Base-by-base conservation (phyloP, 2,329 filamentous ascomycete genomes). In the Macrophomina phaseolina region DNA sequence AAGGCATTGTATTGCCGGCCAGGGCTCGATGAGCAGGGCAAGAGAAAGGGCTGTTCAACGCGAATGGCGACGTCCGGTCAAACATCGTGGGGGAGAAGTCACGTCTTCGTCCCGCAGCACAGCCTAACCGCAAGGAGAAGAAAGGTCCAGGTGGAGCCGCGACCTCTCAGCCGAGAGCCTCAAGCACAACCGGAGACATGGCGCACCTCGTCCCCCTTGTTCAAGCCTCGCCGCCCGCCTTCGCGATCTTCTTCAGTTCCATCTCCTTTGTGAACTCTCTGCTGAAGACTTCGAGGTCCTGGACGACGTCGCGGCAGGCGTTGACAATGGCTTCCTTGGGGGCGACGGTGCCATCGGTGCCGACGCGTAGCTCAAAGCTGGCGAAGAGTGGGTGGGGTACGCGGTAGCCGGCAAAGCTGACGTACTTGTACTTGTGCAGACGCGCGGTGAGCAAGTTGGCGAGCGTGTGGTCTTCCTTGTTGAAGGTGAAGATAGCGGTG, bases 401-500 rank as follows among this genome's bases (percentile, higher is more conserved):
- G 81, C 96, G 96, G 85, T 99, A 99, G 12, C 91, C 95, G 68
- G 94, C 90, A 85, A 98, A 97, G 73, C 91, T 84, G 73, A 99
- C 91, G 77, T 96, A 90, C 18, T 89, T 87, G 74, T 92, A 91
- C 78, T 91, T 89, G 81, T 95, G 89, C 67, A 99, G 90, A 74
- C 94, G 92, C 74, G 92, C 90, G 56, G 91, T 87, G 66, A 99
- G 86, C 66, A 99, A 86, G 79, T 99, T 97, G 73, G 90, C 95
- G 32, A 99, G 87, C 1, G 94, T 97, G 81, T 97, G 94, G 74
- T 99, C 95, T 79, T 99, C 95, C 80, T 97, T 98, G 81, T 93
- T 92, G 81, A 99, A 89, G 67, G 92, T 89, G 82, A 99, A 99
- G 80, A 97, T 91, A 9, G 93, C 91, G n/a, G 92, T 93, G 78